Base-by-base conservation (phyloP, 164 flowering plant genomes). In the Tetrastigma voinierianum region DNA sequence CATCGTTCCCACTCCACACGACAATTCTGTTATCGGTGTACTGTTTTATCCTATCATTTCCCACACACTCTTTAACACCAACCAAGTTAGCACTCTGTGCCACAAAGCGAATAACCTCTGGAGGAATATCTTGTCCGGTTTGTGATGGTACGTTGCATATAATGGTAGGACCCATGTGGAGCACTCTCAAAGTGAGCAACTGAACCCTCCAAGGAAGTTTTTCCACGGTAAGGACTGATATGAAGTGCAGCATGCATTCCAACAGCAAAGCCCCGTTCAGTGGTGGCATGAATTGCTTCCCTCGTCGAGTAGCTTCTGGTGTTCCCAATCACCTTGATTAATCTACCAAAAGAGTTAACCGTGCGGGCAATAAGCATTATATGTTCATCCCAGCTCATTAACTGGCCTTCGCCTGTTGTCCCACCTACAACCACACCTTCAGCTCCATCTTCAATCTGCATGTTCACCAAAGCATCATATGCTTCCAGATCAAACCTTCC, bases 341-440 rank as follows among this genome's bases (percentile, higher is more conserved):
- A 78, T 40, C 82, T 84, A 19, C 98, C 96, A 70, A 89, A 93
- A 74, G 88, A 90, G 72, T 88, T 90, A 13, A 91, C 90, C 1
- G 98, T 90, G 76, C 87, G 98, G 53, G 90, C 98, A 58, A 93
- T 93, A 20, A 93, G 96, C 96, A 90, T 93, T 57, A 93, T 89
- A 71, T 90, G 96, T 70, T 93, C 96, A 66, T 93, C 98, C 98
- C 98, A 93, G 73, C 90, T 89, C 98, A 93, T 93, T 55, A 93
- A 73, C 51, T 93, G 98, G 44, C 98, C 98, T 74, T 93, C 98
- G 56, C 98, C 98, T 10, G 98, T 90, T 32, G 96, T 89, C 51
- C 98, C 98, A 59, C 96, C 98, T 16, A 93, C 96, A 59, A 93
- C 83, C 54, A 93, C 81, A 23, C 84, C 98, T 70, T 89, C 96